Base-by-base conservation (phyloP, 2,329 filamentous ascomycete species). In the Aspergillus ochraceus region DNA sequence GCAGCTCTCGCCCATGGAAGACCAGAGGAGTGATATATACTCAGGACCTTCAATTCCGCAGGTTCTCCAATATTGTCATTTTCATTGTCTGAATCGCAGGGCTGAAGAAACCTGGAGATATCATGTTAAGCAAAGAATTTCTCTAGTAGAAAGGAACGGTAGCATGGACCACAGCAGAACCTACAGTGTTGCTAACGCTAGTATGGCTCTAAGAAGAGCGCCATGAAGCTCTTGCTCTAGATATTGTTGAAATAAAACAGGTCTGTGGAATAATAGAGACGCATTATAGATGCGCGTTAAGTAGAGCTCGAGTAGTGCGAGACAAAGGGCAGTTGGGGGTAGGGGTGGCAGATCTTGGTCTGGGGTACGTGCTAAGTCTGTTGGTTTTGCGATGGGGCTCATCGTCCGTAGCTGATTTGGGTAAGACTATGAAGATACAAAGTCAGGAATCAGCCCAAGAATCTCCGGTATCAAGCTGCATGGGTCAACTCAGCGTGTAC, bases 221-320 rank as follows among this genome's bases (percentile, higher is more conserved):
- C n/a, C 42, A 22, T 36, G 42, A 17, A 54, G 22, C 52, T 47
- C 29, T 32, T n/a, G 36, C 22, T 54, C 52, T 8, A 54, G 22
- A 47, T 54, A 54, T n/a, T 54, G 14, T 19, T 54, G 52, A 17
- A 54, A 54, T 14, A 54, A 36, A 6, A 47, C 19, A 8, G 52
- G 24, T 30, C 46, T 54, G 19, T 12, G 45, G 11, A 54, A 54
- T 12, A 54, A n/a, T 3, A 54, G 6, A 14, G 52, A 32, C 19
- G 52, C 52, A 46, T 54, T 54, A 20, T 54, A 54, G 14, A 47
- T 32, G 24, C 52, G 52, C 19, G 52, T 54, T 6, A 20, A 54
- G 45, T 54, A 54, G 26, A 54, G 29, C 11, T 54, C 52, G 4
- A 54, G 52, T 22, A 54, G 19, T 9, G 52, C 26, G 19, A 54